phyloP scores from a whole-genome alignment of 2,329 filamentous ascomycete species.

The Aphanocladium album region DNA sequence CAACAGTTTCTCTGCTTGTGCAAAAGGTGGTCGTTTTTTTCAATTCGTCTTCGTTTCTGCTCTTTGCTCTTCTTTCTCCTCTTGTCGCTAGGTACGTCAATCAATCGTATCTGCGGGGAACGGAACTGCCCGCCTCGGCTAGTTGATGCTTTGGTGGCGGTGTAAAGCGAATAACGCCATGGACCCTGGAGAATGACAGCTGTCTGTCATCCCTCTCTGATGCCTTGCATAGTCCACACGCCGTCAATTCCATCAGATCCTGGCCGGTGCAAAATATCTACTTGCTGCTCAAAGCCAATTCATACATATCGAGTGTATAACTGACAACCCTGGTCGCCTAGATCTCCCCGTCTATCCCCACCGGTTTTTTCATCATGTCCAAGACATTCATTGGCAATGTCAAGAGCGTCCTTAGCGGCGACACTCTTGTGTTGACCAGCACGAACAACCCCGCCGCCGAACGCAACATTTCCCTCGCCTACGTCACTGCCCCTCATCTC shows the following conservation, averaged over 20 bases:
- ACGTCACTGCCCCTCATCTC: conserved; percentile 82
- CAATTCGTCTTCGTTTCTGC: neutral
- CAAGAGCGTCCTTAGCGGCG: conserved; percentile 91
- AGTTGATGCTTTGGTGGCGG: conserved; percentile 1
- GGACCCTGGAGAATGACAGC: neutral
- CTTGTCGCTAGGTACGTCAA: conserved; percentile 9
- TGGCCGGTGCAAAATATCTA: neutral
- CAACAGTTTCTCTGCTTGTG: conserved; percentile 6
- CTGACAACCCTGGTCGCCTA: neutral
- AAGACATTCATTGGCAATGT: conserved; percentile 65
- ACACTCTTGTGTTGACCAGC: conserved; percentile 81
- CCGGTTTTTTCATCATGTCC: conserved; percentile 35
- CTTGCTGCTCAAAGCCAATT: neutral
- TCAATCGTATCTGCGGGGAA: neutral
- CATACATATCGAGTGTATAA: neutral
- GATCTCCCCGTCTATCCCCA: conserved; percentile 17
- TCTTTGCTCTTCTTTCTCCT: neutral
- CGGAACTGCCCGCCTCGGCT: neutral
- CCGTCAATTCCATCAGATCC: neutral
- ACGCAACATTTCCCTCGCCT: conserved; percentile 83
- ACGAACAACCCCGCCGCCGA: conserved; percentile 77
- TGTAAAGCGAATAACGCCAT: conserved; percentile 6
- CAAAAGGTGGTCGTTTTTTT: neutral
- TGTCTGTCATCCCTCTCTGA: neutral
- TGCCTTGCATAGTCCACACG: neutral